These are phyloP conservation scores for Medicago truncatula DNA, from an alignment of 306 rosid genomes.

Conservation along the genomic window DNA sequence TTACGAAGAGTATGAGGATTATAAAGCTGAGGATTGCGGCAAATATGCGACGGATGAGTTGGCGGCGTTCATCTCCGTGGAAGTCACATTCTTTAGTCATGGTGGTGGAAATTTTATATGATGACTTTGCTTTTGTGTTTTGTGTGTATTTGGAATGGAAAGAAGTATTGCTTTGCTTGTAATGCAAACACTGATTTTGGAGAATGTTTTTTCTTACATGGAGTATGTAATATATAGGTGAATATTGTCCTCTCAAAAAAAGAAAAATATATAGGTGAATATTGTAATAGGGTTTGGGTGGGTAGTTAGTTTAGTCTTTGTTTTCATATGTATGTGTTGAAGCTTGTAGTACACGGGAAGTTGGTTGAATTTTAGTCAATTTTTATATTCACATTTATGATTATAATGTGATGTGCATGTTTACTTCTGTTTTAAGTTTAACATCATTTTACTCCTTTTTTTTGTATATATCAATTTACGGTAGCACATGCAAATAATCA, in stretches of 20 bases:
- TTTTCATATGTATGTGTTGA: background rate
- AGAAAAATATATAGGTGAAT: slow-evolving; percentile 5
- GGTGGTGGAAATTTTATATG: background rate
- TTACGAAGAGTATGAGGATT: slow-evolving; percentile 37
- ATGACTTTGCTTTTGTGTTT: background rate
- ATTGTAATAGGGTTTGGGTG: background rate
- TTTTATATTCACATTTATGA: background rate
- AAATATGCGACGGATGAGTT: slow-evolving; percentile 49
- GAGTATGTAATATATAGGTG: slow-evolving; percentile 3
- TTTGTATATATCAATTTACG: too few relatives aligned
- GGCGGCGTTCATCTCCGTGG: slow-evolving; percentile 34
- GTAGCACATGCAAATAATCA: background rate
- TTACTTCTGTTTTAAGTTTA: too few relatives aligned
- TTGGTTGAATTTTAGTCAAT: background rate
- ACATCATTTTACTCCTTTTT: too few relatives aligned
- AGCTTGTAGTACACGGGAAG: slow-evolving; percentile 34
- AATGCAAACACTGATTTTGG: background rate
- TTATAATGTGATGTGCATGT: background rate
- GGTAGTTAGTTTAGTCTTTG: background rate
- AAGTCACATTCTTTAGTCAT: slow-evolving; percentile 54
- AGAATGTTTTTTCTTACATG: slow-evolving; percentile 27
- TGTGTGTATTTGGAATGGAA: background rate
- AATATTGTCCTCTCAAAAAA: background rate
- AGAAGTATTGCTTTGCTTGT: slow-evolving; percentile 26
- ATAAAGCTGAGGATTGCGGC: slow-evolving; percentile 28